A percentile compares a stretch with the other conserved stretches of the same genome.
Conservation (phyloP, 768 basidiomycete species). For the Exsudoporus frostii region DNA sequence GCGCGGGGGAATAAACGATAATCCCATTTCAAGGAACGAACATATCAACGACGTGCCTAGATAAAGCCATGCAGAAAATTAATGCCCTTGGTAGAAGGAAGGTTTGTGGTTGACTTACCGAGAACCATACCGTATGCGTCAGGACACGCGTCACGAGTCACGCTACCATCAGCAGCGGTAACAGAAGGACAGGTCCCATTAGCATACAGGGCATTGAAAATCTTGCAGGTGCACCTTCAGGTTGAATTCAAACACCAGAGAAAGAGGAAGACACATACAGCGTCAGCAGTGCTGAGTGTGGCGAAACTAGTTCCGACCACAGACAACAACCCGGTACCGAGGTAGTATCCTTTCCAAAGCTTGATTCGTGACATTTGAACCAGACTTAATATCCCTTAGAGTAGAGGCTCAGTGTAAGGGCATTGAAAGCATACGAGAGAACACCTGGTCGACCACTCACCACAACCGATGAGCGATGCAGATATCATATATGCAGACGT, state of each 20-base stretch:
- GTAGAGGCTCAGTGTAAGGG: not conserved
- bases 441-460: constrained; percentile 35
- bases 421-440: not conserved
- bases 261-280: constrained; percentile 39
- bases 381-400: constrained; percentile 65
- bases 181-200: constrained; percentile 73
- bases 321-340: constrained; percentile 78
- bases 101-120: constrained; percentile 36
- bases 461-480: constrained; percentile 75
- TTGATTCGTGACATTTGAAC: constrained; percentile 74
- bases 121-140: constrained; percentile 80
- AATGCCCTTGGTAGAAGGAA: not conserved
- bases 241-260: not conserved
- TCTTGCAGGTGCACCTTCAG: constrained; percentile 34
- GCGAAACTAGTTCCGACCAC: constrained; percentile 83
- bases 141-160: constrained; percentile 61
- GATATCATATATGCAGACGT: constrained; percentile 78
- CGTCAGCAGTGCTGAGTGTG: constrained; percentile 68
- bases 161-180: constrained; percentile 53
- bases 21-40: constrained; percentile 74
- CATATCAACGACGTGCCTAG: constrained; percentile 74
- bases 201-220: constrained; percentile 73
- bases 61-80: not conserved
- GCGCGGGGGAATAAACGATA: constrained; percentile 71
- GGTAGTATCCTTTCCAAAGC: constrained; percentile 59